These are phyloP conservation scores for Hanseniaspora gamundiae DNA, from an alignment of 1,139 yeast species.

Conservation along the genomic window DNA sequence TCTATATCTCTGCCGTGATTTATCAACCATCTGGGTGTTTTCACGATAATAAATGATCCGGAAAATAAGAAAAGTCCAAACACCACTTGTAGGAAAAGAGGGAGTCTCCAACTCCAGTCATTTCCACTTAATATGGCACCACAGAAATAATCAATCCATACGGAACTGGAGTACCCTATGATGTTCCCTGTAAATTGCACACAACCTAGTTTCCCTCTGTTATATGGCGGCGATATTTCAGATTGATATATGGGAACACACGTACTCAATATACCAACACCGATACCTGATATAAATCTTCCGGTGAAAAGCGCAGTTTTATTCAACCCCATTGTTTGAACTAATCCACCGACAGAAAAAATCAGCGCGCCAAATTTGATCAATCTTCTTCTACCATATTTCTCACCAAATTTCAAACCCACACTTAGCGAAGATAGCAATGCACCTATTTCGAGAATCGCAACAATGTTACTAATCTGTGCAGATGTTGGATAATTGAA, in stretches of 20 bases:
- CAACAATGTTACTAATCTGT: slow-evolving; percentile 67
- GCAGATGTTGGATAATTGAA: slow-evolving; percentile 61
- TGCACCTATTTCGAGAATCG: slow-evolving; percentile 80
- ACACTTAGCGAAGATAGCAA: slow-evolving; percentile 49
- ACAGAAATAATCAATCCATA: slow-evolving; percentile 69
- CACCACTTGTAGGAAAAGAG: slow-evolving; percentile 62
- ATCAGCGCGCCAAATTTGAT: slow-evolving; percentile 73
- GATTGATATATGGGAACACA: slow-evolving; percentile 92
- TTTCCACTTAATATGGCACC: slow-evolving; percentile 50
- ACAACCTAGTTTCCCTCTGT: slow-evolving; percentile 81
- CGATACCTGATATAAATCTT: slow-evolving; percentile 71
- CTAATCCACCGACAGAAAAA: slow-evolving; percentile 68
- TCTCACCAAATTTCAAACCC: slow-evolving; percentile 38
- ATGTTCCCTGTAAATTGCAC: slow-evolving; percentile 89
- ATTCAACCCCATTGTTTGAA: slow-evolving; percentile 50
- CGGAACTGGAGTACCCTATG: slow-evolving; percentile 72
- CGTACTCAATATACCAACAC: slow-evolving; percentile 83
- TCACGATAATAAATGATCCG: slow-evolving; percentile 72
- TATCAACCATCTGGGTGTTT: slow-evolving; percentile 81
- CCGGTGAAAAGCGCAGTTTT: slow-evolving; percentile 52
- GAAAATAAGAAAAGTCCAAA: slow-evolving; percentile 57
- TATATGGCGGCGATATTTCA: slow-evolving; percentile 82
- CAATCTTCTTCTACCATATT: slow-evolving; percentile 67
- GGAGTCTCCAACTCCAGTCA: slow-evolving; percentile 65
- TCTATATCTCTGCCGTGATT: slow-evolving; percentile 84